Evolutionary conservation across 2,329 filamentous ascomycete genomes (phyloP).

Genomic region (Curvularia verruculosa): DNA sequence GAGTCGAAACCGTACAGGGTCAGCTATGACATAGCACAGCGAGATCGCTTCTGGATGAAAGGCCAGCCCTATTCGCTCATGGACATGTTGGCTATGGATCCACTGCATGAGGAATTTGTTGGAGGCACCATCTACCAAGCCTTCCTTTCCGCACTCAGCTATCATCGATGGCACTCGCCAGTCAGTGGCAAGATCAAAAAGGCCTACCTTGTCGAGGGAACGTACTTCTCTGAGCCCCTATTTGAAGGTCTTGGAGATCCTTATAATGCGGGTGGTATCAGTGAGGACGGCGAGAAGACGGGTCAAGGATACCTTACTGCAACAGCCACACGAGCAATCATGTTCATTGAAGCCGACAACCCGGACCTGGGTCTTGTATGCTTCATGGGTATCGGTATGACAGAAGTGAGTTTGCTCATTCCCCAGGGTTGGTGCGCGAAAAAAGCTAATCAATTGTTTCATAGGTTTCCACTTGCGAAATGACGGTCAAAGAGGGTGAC

Average conservation of each 20-base stretch:
- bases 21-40: slow-evolving; percentile 57
- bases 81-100: slow-evolving; percentile 67
- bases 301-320: slow-evolving; percentile 71
- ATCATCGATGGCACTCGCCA: slow-evolving; percentile 76
- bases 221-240: slow-evolving; percentile 69
- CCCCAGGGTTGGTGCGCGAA: background rate
- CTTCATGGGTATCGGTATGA: slow-evolving; percentile 76
- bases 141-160: slow-evolving; percentile 69
- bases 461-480: slow-evolving; percentile 67
- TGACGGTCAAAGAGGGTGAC: slow-evolving; percentile 70
- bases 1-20: slow-evolving; percentile 67
- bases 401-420: slow-evolving; percentile 61
- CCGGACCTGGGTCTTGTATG: slow-evolving; percentile 70
- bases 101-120: slow-evolving; percentile 60
- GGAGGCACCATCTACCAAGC: slow-evolving; percentile 74
- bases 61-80: slow-evolving; percentile 69
- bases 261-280: slow-evolving; percentile 48
- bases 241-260: slow-evolving; percentile 56
- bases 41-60: slow-evolving; percentile 72
- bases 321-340: slow-evolving; percentile 71
- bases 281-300: slow-evolving; percentile 51
- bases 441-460: background rate
- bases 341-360: slow-evolving; percentile 74
- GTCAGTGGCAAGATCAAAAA: slow-evolving; percentile 66
- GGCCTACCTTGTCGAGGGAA: slow-evolving; percentile 65